These are phyloP conservation scores for Candida nitratophila DNA, from an alignment of 805 yeast species.

Conservation along the genomic window DNA sequence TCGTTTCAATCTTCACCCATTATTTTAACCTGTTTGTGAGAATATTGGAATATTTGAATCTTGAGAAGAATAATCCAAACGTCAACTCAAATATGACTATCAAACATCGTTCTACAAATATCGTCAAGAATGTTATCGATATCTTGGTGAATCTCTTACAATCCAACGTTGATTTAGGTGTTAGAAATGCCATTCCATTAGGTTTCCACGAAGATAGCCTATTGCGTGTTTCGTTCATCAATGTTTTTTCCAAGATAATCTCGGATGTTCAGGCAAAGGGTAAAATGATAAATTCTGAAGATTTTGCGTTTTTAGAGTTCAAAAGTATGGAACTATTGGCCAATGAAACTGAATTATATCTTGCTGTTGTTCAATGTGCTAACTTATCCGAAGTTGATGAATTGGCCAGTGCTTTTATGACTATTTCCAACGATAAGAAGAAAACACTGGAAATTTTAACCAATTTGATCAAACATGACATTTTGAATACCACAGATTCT, in stretches of 20 bases:
- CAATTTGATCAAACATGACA: conserved; percentile 54
- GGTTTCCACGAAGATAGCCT: conserved; percentile 65
- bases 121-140: conserved; percentile 57
- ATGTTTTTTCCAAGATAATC: conserved; percentile 67
- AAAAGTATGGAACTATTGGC: conserved; percentile 11
- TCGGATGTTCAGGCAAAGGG: conserved; percentile 17
- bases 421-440: conserved; percentile 38
- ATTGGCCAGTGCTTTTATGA: conserved; percentile 57
- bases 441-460: conserved; percentile 39
- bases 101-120: conserved; percentile 46
- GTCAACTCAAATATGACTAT: conserved; percentile 13
- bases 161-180: conserved; percentile 70
- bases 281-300: conserved; percentile 4
- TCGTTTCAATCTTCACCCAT: conserved; percentile 43
- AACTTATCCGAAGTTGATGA: conserved; percentile 65
- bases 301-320: conserved; percentile 4
- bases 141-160: conserved; percentile 64
- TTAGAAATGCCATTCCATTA: conserved; percentile 67
- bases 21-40: conserved; percentile 58
- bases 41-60: conserved; percentile 39
- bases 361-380: conserved; percentile 53
- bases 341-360: conserved; percentile 33
- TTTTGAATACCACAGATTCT: conserved; percentile 49
- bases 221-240: conserved; percentile 65
- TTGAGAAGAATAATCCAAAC: conserved; percentile 2